phyloP scores from a whole-genome alignment of 208 protist species.

The Crithidia expoeki region DNA sequence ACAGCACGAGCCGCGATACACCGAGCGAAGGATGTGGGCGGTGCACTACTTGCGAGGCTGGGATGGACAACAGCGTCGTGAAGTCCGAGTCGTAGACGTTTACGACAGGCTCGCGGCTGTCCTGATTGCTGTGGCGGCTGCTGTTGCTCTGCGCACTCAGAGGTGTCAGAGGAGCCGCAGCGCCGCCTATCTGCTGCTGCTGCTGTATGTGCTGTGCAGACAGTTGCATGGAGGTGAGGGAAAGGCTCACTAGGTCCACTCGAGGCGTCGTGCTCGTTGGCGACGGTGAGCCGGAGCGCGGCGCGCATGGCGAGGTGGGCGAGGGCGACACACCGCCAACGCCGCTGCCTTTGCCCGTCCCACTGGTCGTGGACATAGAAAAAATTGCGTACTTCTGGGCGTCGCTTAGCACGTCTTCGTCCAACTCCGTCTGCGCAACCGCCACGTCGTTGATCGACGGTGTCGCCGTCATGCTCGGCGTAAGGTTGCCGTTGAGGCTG shows the following conservation, averaged over 20 bases:
- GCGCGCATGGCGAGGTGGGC: conserved; percentile 1
- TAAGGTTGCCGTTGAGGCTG: not conserved
- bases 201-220: not conserved
- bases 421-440: conserved; percentile 8
- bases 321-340: conserved; percentile 11
- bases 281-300: conserved; percentile 6
- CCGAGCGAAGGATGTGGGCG: conserved; percentile 45
- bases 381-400: conserved; percentile 8
- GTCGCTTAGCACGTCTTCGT: conserved; percentile 5
- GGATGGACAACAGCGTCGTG: conserved; percentile 52
- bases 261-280: conserved; percentile 13
- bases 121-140: conserved; percentile 17
- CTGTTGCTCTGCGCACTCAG: conserved; percentile 24
- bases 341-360: not conserved
- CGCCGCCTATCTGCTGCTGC: conserved; percentile 1
- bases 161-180: conserved; percentile 10
- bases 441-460: not conserved
- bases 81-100: conserved; percentile 75
- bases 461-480: not conserved
- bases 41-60: conserved; percentile 42
- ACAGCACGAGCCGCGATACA: conserved; percentile 74
- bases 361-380: conserved; percentile 1
- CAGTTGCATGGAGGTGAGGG: conserved; percentile 6
- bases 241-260: not conserved
- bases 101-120: conserved; percentile 18